Conservation (phyloP, 2,329 filamentous ascomycete genomes). For the Laburnicola sp. region DNA sequence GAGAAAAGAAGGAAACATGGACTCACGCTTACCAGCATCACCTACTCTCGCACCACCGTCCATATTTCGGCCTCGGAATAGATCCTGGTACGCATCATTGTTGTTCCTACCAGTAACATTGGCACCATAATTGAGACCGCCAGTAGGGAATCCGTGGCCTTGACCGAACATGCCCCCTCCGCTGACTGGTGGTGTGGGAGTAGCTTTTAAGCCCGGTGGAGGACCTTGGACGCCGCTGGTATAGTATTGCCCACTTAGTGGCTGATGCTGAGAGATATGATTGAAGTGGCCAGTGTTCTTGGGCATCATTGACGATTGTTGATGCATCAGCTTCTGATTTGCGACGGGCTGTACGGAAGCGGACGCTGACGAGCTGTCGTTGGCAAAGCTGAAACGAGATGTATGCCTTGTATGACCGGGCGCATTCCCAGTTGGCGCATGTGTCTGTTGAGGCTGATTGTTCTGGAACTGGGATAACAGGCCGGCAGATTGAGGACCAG, state of each 20-base stretch:
- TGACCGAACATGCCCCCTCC: constrained; percentile 86
- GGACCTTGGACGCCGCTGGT: constrained; percentile 85
- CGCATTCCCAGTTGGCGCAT: constrained; percentile 59
- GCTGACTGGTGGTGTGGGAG: constrained; percentile 84
- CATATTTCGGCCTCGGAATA: constrained; percentile 68
- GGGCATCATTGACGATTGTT: constrained; percentile 85
- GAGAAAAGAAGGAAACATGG: constrained; percentile 89
- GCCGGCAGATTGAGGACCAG: constrained; percentile 56
- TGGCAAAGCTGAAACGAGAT: constrained; percentile 85
- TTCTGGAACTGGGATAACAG: constrained; percentile 51
- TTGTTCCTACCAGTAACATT: constrained; percentile 70
- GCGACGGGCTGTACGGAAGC: constrained; percentile 74
- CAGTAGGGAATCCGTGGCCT: constrained; percentile 77
- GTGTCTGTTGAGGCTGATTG: constrained; percentile 54
- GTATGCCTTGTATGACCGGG: constrained; percentile 78
- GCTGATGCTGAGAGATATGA: constrained; percentile 57
- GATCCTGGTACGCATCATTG: constrained; percentile 72
- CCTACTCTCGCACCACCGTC: constrained; percentile 70
- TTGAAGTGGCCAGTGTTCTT: constrained; percentile 53
- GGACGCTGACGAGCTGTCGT: constrained; percentile 65
- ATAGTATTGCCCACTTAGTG: constrained; percentile 71
- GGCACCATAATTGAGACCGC: constrained; percentile 64
- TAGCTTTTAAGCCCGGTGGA: constrained; percentile 92
- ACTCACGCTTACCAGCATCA: constrained; percentile 97
- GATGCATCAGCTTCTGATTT: constrained; percentile 78